phyloP scores from a whole-genome alignment of 768 basidiomycete species.

The Lentinula boryana region DNA sequence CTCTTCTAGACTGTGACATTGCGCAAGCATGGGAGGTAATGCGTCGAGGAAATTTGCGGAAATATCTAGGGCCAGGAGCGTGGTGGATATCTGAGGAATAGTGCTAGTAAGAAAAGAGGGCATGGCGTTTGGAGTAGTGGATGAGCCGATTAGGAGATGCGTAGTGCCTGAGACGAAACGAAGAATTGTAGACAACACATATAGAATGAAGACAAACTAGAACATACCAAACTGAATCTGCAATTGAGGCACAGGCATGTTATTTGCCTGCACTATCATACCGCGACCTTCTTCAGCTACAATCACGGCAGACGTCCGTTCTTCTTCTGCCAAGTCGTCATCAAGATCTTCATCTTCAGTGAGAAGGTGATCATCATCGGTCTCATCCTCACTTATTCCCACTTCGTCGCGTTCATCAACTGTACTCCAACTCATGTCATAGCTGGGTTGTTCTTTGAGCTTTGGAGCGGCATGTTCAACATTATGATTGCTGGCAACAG shows the following conservation, averaged over 20 bases:
- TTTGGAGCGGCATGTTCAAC: slow-evolving; percentile 37
- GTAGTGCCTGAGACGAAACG: slow-evolving; percentile 69
- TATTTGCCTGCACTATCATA: slow-evolving; percentile 72
- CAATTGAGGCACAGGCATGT: slow-evolving; percentile 52
- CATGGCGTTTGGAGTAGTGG: slow-evolving; percentile 69
- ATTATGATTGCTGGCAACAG: slow-evolving; percentile 40
- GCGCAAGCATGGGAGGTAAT: slow-evolving; percentile 76
- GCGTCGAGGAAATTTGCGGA: slow-evolving; percentile 82
- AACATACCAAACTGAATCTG: slow-evolving; percentile 68
- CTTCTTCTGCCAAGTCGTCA: slow-evolving; percentile 49
- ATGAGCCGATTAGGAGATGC: slow-evolving; percentile 86
- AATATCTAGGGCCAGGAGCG: slow-evolving; percentile 89
- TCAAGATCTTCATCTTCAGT: slow-evolving; percentile 42
- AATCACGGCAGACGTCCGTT: slow-evolving; percentile 71
- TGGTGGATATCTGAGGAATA: slow-evolving; percentile 67
- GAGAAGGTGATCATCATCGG: slow-evolving; percentile 37
- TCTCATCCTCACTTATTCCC: slow-evolving; percentile 36
- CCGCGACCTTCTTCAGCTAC: slow-evolving; percentile 82
- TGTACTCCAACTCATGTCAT: slow-evolving; percentile 69
- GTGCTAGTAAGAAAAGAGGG: slow-evolving; percentile 65
- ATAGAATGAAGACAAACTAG: not conserved
- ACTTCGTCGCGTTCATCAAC: slow-evolving; percentile 69
- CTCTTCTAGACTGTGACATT: slow-evolving; percentile 82
- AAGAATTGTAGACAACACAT: not conserved
- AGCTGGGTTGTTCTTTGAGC: slow-evolving; percentile 62